phyloP scores from a whole-genome alignment of 805 yeast genomes.

The Saccharomycopsis fibuligera region DNA sequence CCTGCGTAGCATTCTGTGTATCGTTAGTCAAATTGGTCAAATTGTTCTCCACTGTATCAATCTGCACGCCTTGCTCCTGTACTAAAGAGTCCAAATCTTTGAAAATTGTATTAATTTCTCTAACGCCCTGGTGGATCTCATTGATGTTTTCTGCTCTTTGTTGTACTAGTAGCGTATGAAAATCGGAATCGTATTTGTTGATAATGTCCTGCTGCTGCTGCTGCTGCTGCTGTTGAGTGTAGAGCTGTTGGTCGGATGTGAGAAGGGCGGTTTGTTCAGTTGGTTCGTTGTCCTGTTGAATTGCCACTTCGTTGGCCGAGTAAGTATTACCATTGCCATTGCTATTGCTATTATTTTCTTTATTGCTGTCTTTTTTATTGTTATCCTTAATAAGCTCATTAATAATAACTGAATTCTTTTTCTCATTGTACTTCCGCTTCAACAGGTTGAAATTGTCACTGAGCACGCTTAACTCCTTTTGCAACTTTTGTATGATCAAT shows the following conservation, averaged over 20 bases:
- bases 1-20: conserved; percentile 63
- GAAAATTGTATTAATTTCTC: conserved; percentile 80
- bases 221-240: conserved; percentile 29
- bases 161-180: conserved; percentile 57
- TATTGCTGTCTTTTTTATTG: conserved; percentile 22
- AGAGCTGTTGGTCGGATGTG: conserved; percentile 26
- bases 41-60: conserved; percentile 81
- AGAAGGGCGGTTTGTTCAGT: conserved; percentile 38
- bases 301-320: conserved; percentile 18
- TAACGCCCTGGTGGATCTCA: conserved; percentile 69
- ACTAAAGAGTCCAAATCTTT: conserved; percentile 75
- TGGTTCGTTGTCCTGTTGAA: conserved; percentile 25
- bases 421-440: conserved; percentile 43
- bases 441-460: conserved; percentile 38
- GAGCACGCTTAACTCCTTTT: conserved; percentile 49
- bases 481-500: conserved; percentile 32
- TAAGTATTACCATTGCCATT: conserved; percentile 8
- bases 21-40: conserved; percentile 56
- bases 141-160: conserved; percentile 71
- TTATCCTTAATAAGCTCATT: conserved; percentile 27
- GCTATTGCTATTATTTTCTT: conserved; percentile 4
- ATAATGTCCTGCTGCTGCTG: conserved; percentile 31
- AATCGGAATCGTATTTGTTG: conserved; percentile 48
- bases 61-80: conserved; percentile 75
- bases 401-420: conserved; percentile 35